Percentiles rank a stretch among this genome's conserved stretches.
phyloP scores from a whole-genome alignment of 106 monocot genomes.

The Dioscorea zingiberensis region DNA sequence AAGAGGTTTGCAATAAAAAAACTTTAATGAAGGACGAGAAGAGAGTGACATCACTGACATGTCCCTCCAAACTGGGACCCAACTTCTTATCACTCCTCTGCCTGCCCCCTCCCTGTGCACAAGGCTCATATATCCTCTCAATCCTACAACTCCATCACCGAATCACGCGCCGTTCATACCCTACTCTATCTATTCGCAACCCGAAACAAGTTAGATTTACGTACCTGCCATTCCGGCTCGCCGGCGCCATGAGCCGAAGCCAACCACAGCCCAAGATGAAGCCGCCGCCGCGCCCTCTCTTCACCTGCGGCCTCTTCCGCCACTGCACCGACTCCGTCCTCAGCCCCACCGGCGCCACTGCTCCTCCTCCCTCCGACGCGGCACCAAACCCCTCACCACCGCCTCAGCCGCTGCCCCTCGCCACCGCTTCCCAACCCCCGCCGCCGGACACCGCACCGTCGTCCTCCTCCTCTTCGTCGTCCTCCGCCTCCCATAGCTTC shows the following conservation, averaged over 20 bases:
- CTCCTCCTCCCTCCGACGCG: neutral
- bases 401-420: constrained; percentile 2
- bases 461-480: constrained; percentile 86
- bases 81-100: no score
- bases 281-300: constrained; percentile 58
- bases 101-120: no score
- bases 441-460: constrained; percentile 9
- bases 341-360: constrained; percentile 45
- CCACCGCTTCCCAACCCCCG: constrained; percentile 4
- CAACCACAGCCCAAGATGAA: constrained; percentile 59
- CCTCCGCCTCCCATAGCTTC: constrained; percentile 90
- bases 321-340: constrained; percentile 72
- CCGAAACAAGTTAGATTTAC: no score
- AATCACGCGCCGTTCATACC: no score
- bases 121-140: no score
- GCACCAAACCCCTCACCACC: neutral
- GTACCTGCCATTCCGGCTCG: no score
- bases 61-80: no score
- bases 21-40: no score
- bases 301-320: constrained; percentile 96
- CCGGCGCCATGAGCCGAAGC: constrained; percentile 17
- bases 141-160: no score
- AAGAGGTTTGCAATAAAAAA: no score
- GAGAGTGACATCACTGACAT: no score
- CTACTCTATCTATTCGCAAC: no score